These are phyloP conservation scores for Phytophthora sp. DNA, from an alignment of 352 stramenopile species.

Conservation along the genomic window DNA sequence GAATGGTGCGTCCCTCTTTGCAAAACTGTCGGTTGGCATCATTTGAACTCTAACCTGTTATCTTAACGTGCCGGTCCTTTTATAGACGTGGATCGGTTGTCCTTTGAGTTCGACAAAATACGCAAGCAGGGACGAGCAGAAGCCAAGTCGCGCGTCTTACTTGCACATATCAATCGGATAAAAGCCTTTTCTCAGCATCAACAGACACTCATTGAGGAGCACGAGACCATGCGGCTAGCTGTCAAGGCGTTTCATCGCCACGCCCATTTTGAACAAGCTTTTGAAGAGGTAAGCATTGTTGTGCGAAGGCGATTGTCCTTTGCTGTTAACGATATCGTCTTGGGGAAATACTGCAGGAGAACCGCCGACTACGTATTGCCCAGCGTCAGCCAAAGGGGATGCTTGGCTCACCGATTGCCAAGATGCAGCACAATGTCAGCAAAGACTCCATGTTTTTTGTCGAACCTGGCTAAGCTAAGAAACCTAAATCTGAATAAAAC, in stretches of 20 bases:
- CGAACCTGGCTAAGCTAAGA: no score
- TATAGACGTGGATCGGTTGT: constrained; percentile 40
- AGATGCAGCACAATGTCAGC: constrained; percentile 49
- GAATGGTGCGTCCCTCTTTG: constrained; percentile 6
- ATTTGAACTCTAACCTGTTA: background rate
- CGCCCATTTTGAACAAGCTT: constrained; percentile 48
- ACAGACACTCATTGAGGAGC: constrained; percentile 35
- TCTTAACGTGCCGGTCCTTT: background rate
- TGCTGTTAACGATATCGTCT: background rate
- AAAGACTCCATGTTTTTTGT: constrained; percentile 73
- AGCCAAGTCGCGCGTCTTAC: constrained; percentile 44
- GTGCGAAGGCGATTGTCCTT: background rate
- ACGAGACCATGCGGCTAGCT: constrained; percentile 52
- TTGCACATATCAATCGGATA: constrained; percentile 60
- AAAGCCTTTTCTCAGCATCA: constrained; percentile 51
- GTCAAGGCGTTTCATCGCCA: constrained; percentile 51
- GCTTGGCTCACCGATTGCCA: constrained; percentile 30
- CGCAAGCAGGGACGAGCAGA: constrained; percentile 42
- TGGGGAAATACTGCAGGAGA: constrained; percentile 33
- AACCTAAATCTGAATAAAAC: no score
- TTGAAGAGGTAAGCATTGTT: constrained; percentile 34
- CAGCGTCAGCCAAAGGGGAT: constrained; percentile 55
- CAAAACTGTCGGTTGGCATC: no score
- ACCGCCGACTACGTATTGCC: constrained; percentile 33
- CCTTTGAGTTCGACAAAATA: constrained; percentile 58